phyloP scores from a whole-genome alignment of 2,329 filamentous ascomycete species.

The Monosporascus sp. region DNA sequence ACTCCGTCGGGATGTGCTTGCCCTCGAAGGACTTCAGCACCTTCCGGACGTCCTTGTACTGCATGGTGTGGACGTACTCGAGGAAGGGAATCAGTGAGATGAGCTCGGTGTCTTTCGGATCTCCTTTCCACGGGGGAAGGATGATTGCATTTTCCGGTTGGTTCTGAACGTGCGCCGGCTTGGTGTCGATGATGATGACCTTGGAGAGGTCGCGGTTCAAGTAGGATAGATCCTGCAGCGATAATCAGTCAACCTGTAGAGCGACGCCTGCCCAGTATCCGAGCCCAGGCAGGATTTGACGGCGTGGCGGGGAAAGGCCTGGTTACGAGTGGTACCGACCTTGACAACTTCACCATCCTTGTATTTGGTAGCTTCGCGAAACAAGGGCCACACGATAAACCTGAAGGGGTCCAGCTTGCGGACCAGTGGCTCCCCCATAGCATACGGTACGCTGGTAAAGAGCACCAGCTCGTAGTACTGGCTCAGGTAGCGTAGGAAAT shows the following conservation, averaged over 20 bases:
- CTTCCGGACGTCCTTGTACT: constrained; percentile 78
- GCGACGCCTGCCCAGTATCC: constrained; percentile 9
- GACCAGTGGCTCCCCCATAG: constrained; percentile 79
- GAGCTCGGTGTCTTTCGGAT: constrained; percentile 77
- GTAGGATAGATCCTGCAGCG: constrained; percentile 80
- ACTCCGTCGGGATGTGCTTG: constrained; percentile 83
- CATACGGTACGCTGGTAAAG: constrained; percentile 83
- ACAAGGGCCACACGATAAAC: constrained; percentile 92
- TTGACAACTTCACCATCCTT: constrained; percentile 96
- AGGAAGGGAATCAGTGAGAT: constrained; percentile 92
- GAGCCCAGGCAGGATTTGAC: background rate
- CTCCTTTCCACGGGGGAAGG: constrained; percentile 82
- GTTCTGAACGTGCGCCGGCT: constrained; percentile 71
- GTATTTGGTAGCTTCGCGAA: constrained; percentile 94
- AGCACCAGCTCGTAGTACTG: constrained; percentile 98
- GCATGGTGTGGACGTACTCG: constrained; percentile 94
- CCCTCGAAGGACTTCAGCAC: constrained; percentile 85
- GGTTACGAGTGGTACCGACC: constrained; percentile 42
- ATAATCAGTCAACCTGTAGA: constrained; percentile 14
- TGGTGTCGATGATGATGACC: constrained; percentile 89
- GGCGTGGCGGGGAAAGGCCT: background rate
- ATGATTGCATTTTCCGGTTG: constrained; percentile 98
- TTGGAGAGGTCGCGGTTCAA: constrained; percentile 94
- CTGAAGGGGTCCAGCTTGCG: constrained; percentile 93
- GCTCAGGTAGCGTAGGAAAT: constrained; percentile 93